Conservation (phyloP, 305 asterid genomes). For the Fraxinus greggii region DNA sequence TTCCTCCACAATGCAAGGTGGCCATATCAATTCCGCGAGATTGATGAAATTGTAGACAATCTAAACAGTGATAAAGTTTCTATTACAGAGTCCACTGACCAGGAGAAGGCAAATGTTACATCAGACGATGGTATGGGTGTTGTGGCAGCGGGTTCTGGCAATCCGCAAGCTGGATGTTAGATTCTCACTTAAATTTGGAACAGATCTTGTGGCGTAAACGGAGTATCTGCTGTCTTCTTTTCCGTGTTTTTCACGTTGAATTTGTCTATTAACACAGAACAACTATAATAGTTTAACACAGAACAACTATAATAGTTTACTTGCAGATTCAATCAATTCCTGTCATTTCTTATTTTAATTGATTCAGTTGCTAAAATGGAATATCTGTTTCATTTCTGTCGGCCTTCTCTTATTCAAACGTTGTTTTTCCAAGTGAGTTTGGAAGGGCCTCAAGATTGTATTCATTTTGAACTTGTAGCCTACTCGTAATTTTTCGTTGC, state of each 20-base stretch:
- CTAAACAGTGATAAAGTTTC: constrained; percentile 9
- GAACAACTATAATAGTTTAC: background rate
- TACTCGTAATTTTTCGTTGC: background rate
- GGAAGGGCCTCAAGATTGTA: background rate
- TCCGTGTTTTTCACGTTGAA: background rate
- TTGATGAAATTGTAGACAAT: constrained; percentile 69
- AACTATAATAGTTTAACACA: too few relatives aligned
- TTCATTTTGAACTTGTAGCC: background rate
- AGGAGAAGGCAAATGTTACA: constrained; percentile 23
- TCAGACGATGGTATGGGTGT: constrained; percentile 74
- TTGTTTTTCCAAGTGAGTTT: background rate
- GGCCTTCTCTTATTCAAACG: background rate
- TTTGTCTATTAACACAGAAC: background rate
- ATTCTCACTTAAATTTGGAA: background rate
- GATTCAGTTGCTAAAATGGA: background rate
- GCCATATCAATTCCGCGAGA: constrained; percentile 82
- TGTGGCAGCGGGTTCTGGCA: constrained; percentile 77
- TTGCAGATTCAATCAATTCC: background rate
- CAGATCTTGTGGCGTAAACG: background rate
- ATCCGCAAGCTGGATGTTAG: constrained; percentile 78
- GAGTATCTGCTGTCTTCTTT: background rate
- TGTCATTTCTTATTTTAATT: background rate
- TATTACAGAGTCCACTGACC: constrained; percentile 25
- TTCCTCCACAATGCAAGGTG: constrained; percentile 80
- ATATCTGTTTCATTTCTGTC: background rate